phyloP scores from a whole-genome alignment of 108 stramenopile species.

The Phaeodactylum tricornutum region DNA sequence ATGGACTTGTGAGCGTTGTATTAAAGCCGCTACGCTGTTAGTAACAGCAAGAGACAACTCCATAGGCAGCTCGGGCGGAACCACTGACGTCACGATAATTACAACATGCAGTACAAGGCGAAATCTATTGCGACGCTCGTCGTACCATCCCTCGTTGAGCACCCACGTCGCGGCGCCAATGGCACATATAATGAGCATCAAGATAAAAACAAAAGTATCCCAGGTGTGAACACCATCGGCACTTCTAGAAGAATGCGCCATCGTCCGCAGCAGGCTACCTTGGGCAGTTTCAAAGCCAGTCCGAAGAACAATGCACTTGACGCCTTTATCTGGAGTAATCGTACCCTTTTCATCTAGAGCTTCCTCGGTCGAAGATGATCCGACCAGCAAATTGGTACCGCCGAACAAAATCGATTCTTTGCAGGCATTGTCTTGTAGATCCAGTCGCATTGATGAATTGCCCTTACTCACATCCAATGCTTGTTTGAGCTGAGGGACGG shows the following conservation, averaged over 20 bases:
- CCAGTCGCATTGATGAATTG: constrained; percentile 18
- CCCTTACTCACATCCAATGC: constrained; percentile 13
- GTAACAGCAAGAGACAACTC: constrained; percentile 93
- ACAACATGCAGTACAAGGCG: constrained; percentile 92
- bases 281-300: constrained; percentile 95
- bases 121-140: constrained; percentile 78
- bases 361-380: neutral
- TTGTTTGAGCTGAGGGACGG: constrained; percentile 87
- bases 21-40: constrained; percentile 77
- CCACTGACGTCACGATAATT: constrained; percentile 87
- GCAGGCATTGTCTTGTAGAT: constrained; percentile 35
- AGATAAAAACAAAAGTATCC: constrained; percentile 89
- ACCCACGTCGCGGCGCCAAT: constrained; percentile 74
- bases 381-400: constrained; percentile 65
- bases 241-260: constrained; percentile 70
- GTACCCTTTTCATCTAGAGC: constrained; percentile 53
- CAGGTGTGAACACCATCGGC: constrained; percentile 62
- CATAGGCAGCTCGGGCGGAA: constrained; percentile 96
- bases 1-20: constrained; percentile 61
- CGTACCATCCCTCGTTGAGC: constrained; percentile 67
- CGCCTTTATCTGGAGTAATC: constrained; percentile 73
- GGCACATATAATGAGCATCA: constrained; percentile 79
- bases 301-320: constrained; percentile 77
- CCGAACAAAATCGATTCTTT: constrained; percentile 73
- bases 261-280: constrained; percentile 87